Percentiles rank a stretch among this genome's conserved stretches.
Evolutionary conservation across 139 green algal species (phyloP).

Genomic region (Chlorella sorokiniana): DNA sequence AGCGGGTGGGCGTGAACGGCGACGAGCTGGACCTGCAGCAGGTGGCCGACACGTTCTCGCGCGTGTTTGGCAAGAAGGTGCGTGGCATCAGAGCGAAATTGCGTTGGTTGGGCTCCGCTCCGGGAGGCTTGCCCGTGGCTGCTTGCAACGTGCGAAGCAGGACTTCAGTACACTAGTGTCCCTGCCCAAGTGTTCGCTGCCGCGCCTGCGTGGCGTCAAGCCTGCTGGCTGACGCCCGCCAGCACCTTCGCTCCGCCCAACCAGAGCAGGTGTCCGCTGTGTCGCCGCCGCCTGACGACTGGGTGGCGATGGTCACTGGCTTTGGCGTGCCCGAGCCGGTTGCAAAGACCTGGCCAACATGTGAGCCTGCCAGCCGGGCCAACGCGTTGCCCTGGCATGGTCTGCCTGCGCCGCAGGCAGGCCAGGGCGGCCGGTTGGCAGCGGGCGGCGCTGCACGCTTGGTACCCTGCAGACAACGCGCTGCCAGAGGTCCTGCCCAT

Average conservation of each 20-base stretch:
- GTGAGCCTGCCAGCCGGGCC: slow-evolving; percentile 8
- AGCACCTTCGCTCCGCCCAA: no score
- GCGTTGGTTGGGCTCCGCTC: neutral
- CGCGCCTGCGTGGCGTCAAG: neutral
- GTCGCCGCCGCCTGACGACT: slow-evolving; percentile 17
- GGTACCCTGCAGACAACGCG: no score
- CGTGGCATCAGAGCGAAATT: neutral
- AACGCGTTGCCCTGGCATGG: neutral
- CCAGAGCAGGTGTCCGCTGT: neutral
- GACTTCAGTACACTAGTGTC: no score
- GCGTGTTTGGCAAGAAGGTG: slow-evolving; percentile 22
- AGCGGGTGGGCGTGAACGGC: slow-evolving; percentile 12
- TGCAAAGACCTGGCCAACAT: slow-evolving; percentile 38
- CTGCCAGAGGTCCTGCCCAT: no score
- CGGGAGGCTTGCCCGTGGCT: neutral
- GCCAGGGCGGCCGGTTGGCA: no score
- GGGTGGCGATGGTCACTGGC: slow-evolving; percentile 11
- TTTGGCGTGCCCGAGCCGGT: slow-evolving; percentile 28
- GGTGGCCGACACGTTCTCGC: slow-evolving; percentile 16
- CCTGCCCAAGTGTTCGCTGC: no score
- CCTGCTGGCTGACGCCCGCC: neutral
- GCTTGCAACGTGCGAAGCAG: neutral
- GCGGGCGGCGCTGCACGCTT: no score
- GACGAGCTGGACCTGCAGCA: slow-evolving; percentile 19
- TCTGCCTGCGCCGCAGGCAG: no score